Conservation (phyloP, 1,139 yeast species). For the Saccharomycopsis crataegensis region DNA sequence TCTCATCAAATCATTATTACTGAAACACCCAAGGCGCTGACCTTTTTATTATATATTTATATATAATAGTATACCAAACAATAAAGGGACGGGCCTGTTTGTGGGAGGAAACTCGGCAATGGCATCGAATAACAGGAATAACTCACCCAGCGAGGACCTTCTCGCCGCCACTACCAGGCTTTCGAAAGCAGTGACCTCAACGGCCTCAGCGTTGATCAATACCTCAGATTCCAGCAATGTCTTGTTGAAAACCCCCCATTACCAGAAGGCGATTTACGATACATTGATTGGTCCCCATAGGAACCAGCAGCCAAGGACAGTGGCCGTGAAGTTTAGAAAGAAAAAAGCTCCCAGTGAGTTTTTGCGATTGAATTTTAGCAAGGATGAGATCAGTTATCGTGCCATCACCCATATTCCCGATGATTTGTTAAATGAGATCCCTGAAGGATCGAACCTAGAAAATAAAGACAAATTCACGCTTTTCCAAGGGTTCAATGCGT, state of each 20-base stretch:
- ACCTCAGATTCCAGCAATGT: slow-evolving; percentile 25
- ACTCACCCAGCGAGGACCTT: slow-evolving; percentile 21
- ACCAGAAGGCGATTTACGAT: slow-evolving; percentile 42
- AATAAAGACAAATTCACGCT: slow-evolving; percentile 35
- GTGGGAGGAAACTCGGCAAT: background rate
- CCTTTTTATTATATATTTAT: no score
- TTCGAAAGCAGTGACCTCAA: slow-evolving; percentile 36
- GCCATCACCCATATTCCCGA: slow-evolving; percentile 47
- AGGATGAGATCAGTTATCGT: slow-evolving; percentile 29
- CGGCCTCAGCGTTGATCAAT: slow-evolving; percentile 36
- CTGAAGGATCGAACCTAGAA: slow-evolving; percentile 27
- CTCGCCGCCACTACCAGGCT: slow-evolving; percentile 26
- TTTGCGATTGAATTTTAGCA: slow-evolving; percentile 24
- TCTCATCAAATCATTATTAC: no score
- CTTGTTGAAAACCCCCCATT: slow-evolving; percentile 35
- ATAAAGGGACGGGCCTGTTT: background rate
- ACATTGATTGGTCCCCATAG: slow-evolving; percentile 28
- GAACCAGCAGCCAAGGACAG: slow-evolving; percentile 25
- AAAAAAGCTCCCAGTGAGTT: slow-evolving; percentile 18
- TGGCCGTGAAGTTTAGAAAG: background rate
- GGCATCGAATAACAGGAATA: background rate
- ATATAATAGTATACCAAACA: background rate
- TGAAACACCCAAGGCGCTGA: no score
- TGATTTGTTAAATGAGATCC: slow-evolving; percentile 46
- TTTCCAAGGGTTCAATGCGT: slow-evolving; percentile 62